phyloP scores from a whole-genome alignment of 352 stramenopile species.

The Phytopythium montanum region DNA sequence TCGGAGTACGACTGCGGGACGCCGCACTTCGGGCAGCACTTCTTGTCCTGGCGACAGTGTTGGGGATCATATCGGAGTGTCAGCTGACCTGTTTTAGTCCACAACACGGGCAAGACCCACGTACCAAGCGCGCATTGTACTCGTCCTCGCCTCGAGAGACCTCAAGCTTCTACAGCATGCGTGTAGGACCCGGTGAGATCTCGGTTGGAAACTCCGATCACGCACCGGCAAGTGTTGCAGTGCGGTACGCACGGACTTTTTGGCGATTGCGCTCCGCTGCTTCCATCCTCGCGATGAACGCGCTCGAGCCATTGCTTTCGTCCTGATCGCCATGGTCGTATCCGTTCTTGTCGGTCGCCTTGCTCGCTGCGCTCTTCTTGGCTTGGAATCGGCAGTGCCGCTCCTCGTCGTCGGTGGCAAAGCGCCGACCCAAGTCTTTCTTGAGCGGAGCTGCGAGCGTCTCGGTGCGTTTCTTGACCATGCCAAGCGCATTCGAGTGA shows the following conservation, averaged over 20 bases:
- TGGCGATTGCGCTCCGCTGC: conserved; percentile 71
- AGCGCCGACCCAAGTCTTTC: conserved; percentile 37
- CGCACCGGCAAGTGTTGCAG: not conserved
- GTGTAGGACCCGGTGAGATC: not conserved
- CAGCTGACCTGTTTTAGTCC: not conserved
- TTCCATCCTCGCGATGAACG: conserved; percentile 76
- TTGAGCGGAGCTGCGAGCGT: conserved; percentile 45
- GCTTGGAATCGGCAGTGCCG: conserved; percentile 65
- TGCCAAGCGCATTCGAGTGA: not conserved
- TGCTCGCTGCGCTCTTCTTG: conserved; percentile 21
- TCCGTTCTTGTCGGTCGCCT: conserved; percentile 12
- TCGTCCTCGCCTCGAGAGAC: conserved; percentile 72
- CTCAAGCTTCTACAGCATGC: conserved; percentile 52
- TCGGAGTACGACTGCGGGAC: conserved; percentile 76
- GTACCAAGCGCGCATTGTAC: conserved; percentile 58
- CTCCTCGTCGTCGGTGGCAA: conserved; percentile 70
- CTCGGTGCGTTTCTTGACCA: conserved; percentile 58
- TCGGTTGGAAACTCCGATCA: not conserved
- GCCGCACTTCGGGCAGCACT: conserved; percentile 65
- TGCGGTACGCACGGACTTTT: conserved; percentile 36
- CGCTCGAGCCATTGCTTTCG: conserved; percentile 11
- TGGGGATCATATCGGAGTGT: not conserved
- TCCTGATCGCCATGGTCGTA: conserved; percentile 19
- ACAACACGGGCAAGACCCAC: not conserved
- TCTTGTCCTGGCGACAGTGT: conserved; percentile 55